phyloP scores from a whole-genome alignment of 208 protist genomes.

The Leishmania arabica region DNA sequence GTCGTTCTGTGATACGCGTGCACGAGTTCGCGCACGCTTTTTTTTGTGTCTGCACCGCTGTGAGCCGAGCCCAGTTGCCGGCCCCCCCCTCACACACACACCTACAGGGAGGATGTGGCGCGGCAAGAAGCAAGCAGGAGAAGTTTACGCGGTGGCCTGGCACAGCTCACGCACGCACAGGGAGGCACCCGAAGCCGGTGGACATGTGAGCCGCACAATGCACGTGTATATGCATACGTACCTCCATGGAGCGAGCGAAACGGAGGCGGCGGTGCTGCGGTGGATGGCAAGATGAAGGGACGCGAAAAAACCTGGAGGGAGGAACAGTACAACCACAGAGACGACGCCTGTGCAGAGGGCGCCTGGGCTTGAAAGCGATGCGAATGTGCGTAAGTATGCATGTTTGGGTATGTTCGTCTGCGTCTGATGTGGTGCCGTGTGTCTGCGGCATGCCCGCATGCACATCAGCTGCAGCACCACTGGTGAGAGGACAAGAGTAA shows the following conservation, averaged over 20 bases:
- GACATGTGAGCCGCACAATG: no score
- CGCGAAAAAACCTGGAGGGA: no score
- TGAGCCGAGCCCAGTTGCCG: neutral
- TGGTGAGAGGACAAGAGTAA: neutral
- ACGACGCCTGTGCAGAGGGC: neutral
- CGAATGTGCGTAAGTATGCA: neutral
- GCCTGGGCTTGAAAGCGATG: neutral
- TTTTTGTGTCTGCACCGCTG: neutral
- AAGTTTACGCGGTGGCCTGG: no score
- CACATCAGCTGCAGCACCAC: neutral
- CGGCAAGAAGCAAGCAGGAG: no score
- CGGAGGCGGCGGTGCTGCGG: neutral
- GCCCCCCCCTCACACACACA: neutral
- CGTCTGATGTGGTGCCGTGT: neutral
- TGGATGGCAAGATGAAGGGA: neutral
- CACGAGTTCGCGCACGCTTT: neutral
- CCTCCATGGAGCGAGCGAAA: no score
- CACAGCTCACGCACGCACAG: no score
- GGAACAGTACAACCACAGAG: no score
- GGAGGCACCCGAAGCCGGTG: no score
- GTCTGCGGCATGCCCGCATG: neutral
- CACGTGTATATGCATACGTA: no score
- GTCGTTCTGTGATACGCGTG: no score
- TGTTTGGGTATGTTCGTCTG: neutral
- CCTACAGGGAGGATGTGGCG: neutral